Conservation (phyloP, 192 early-diverging fungal species). For the Backusella tuberculispora region DNA sequence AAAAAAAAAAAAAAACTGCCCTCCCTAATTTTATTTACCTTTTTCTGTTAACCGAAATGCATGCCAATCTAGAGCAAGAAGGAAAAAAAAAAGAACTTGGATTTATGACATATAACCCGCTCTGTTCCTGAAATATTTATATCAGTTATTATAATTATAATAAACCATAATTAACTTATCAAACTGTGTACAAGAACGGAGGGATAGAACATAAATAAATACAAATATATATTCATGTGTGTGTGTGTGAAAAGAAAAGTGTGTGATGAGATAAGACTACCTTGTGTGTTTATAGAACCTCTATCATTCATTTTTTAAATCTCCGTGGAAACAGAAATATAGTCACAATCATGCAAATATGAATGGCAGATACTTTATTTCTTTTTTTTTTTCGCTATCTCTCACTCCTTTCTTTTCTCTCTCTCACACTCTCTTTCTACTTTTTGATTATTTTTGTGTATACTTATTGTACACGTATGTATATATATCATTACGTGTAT, state of each 20-base stretch:
- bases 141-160: too few relatives aligned
- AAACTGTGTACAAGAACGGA: too few relatives aligned
- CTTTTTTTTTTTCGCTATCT: neutral
- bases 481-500: neutral
- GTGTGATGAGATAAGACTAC: conserved; percentile 4
- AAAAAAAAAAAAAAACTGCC: too few relatives aligned
- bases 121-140: too few relatives aligned
- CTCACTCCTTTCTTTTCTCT: neutral
- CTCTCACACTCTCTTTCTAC: neutral
- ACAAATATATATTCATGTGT: too few relatives aligned
- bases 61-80: too few relatives aligned
- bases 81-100: too few relatives aligned
- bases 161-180: too few relatives aligned
- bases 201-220: too few relatives aligned
- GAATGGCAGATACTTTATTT: neutral
- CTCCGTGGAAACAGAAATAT: neutral
- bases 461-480: neutral
- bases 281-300: neutral
- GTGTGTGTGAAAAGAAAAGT: neutral
- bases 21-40: too few relatives aligned
- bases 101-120: too few relatives aligned
- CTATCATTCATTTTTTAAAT: conserved; percentile 4
- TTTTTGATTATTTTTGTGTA: neutral
- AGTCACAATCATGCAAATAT: conserved; percentile 5
- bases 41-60: too few relatives aligned